Conservation (phyloP, 768 basidiomycete species). For the Panellus pusillus region DNA sequence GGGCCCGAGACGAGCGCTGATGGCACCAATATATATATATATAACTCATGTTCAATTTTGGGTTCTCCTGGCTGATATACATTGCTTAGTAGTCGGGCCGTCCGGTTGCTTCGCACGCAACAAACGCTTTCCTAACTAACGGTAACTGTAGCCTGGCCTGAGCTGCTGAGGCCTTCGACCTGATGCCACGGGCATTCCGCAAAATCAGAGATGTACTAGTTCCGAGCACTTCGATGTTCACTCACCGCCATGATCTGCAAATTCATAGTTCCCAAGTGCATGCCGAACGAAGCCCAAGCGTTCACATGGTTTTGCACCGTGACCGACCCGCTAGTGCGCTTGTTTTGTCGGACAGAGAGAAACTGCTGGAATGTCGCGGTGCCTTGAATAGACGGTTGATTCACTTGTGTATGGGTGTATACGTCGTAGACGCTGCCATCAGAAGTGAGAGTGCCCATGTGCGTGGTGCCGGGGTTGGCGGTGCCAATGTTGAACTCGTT, state of each 20-base stretch:
- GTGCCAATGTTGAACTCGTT: constrained; percentile 24
- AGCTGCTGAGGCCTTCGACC: constrained; percentile 27
- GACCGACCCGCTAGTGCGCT: constrained; percentile 10
- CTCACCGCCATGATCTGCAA: constrained; percentile 31
- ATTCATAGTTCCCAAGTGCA: constrained; percentile 25
- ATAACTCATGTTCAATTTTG: no score
- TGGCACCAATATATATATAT: no score
- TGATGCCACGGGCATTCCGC: neutral
- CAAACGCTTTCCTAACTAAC: neutral
- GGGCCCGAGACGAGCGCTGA: no score
- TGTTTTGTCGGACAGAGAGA: constrained; percentile 25
- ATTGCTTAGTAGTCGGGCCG: no score
- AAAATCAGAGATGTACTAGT: neutral
- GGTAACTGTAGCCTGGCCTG: constrained; percentile 15
- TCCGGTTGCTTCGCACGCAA: no score
- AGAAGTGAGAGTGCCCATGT: constrained; percentile 27
- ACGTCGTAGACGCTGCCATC: constrained; percentile 31
- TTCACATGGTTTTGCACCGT: constrained; percentile 27
- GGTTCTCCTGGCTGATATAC: no score
- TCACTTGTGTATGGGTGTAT: constrained; percentile 25
- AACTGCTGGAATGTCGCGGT: constrained; percentile 31
- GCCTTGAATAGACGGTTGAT: constrained; percentile 32
- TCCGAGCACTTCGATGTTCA: neutral
- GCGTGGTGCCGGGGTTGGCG: constrained; percentile 26
- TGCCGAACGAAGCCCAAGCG: constrained; percentile 26